Evolutionary conservation across 2,329 filamentous ascomycete species (phyloP), one percentile per base, ranked within the genome.

Genomic region (Diaporthe ampelina): DNA sequence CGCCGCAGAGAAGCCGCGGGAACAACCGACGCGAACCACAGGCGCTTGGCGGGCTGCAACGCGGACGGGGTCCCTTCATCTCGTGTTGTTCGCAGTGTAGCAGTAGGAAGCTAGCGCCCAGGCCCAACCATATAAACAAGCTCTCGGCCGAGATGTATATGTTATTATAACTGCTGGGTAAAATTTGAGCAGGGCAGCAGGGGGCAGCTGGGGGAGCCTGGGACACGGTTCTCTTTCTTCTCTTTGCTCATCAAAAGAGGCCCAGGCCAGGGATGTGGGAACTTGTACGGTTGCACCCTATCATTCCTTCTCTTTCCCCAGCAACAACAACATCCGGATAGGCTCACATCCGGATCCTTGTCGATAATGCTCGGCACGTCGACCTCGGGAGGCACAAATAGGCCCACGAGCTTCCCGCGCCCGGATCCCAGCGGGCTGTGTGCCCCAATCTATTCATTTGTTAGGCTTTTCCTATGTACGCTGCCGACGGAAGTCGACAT

Each of bases 141-240:
- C 63, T 68, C 63, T 68, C 63, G 63, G 63, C 63, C 63, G 63
- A 68, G 63, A 54, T 54, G 29, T 68, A 40, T 19, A 52, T 37
- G 43, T 40, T 24, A 24, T 26, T 54, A 68, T 68, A 52, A n/a
- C 35, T 68, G 45, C 29, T 54, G 29, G 61, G 45, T 68, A 37
- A 15, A 37, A 43, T 6, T 29, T 35, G 10, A 24, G 13, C 21
- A 52, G 45, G 43, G 43, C 5, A 50, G 19, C 11, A 21, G 15
- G 13, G 15, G 29, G 29, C 4, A 43, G 40, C 40, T 37, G 35
- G 29, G 43, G 43, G 5, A 50, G 10, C 19, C 17, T 21, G 43
- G 43, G 45, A 52, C 6, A 58, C 29, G 29, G 32, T 58, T 32
- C 15, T 37, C 40, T 43, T 43, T 43, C 15, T 29, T 43, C 21